Percentiles rank a stretch among this genome's conserved stretches.
These are phyloP conservation scores for Iris macrosiphon DNA, from an alignment of 106 monocot genomes.

Conservation along the genomic window DNA sequence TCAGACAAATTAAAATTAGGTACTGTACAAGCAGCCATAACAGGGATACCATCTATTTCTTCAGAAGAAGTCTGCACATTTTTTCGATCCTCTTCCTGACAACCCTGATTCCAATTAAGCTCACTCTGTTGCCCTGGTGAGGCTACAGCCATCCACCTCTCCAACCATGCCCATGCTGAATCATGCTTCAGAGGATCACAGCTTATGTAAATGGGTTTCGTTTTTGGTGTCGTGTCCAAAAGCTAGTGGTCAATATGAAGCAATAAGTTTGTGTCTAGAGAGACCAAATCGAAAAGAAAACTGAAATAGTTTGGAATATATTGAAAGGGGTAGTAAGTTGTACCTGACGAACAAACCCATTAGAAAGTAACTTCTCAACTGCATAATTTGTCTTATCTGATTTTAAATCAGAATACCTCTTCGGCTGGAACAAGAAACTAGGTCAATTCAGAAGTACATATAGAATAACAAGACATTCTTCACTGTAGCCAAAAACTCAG, in stretches of 20 bases:
- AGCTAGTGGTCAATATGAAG: conserved; percentile 25
- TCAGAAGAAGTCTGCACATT: conserved; percentile 4
- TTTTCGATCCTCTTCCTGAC: conserved; percentile 8
- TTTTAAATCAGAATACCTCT: conserved; percentile 17
- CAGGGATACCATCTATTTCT: conserved; percentile 4
- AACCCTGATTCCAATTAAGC: background rate
- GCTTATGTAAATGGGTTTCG: conserved; percentile 48
- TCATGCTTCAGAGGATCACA: conserved; percentile 69
- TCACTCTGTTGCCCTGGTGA: conserved; percentile 21
- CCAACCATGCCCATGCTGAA: conserved; percentile 84
- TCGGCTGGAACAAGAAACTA: conserved; percentile 16
- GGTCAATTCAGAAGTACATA: background rate
- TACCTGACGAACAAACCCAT: conserved; percentile 75
- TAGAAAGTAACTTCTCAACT: conserved; percentile 44
- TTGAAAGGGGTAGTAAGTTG: background rate
- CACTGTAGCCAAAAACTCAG: background rate
- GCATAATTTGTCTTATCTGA: conserved; percentile 22
- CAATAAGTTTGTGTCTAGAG: background rate
- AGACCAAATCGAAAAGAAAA: conserved; percentile 5
- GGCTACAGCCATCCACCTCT: conserved; percentile 72
- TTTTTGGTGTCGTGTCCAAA: conserved; percentile 47
- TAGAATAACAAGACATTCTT: background rate
- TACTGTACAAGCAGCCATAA: background rate
- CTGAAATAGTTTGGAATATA: background rate
- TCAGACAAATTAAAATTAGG: conserved; percentile 7